phyloP scores from a whole-genome alignment of 495 filamentous ascomycete genomes.

The Podospora anserina region DNA sequence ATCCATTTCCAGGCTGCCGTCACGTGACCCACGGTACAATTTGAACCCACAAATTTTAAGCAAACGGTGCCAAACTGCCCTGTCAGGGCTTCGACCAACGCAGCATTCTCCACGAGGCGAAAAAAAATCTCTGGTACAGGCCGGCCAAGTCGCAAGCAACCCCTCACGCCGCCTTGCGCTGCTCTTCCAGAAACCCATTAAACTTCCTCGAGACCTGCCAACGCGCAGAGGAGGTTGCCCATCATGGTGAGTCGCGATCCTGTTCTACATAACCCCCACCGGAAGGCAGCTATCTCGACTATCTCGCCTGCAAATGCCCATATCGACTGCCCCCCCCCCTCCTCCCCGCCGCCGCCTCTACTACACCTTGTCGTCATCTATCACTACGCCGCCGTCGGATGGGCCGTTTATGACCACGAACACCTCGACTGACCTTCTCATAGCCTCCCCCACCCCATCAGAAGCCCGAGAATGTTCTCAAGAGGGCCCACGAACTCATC shows the following conservation, averaged over 20 bases:
- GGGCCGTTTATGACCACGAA: not conserved
- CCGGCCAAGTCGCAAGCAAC: conserved; percentile 36
- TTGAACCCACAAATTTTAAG: conserved; percentile 34
- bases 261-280: not conserved
- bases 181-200: conserved; percentile 19
- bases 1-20: conserved; percentile 9
- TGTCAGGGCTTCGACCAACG: conserved; percentile 32
- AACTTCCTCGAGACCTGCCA: conserved; percentile 33
- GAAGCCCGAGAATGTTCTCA: conserved; percentile 98
- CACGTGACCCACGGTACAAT: conserved; percentile 32
- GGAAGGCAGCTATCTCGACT: not conserved
- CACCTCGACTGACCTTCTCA: conserved; percentile 9
- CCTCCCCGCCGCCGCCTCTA: conserved; percentile 15
- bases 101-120: conserved; percentile 33
- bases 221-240: conserved; percentile 40
- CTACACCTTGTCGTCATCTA: conserved; percentile 14
- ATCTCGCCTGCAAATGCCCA: not conserved
- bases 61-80: conserved; percentile 23
- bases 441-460: conserved; percentile 96
- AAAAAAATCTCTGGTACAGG: conserved; percentile 35
- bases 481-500: conserved; percentile 97
- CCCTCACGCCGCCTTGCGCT: conserved; percentile 29
- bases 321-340: conserved; percentile 7
- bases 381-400: conserved; percentile 11
- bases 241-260: conserved; percentile 36